These are phyloP conservation scores for Phytopythium montanum DNA, from an alignment of 352 stramenopile genomes.

Conservation along the genomic window DNA sequence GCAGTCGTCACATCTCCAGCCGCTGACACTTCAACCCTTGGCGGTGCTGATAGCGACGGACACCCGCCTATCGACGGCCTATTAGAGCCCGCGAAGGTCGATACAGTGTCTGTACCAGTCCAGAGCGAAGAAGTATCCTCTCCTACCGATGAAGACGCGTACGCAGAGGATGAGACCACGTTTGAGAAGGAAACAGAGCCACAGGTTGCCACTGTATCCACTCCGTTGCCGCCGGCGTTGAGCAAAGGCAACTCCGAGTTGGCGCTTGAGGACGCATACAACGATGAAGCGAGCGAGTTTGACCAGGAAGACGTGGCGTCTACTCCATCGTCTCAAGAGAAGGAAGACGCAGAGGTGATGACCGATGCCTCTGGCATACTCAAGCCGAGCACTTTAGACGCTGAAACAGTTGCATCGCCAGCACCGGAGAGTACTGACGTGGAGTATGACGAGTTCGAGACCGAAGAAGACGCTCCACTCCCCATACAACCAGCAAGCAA, in stretches of 20 bases:
- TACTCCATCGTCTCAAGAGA: neutral
- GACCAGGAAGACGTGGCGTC: conserved; percentile 18
- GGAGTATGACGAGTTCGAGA: conserved; percentile 52
- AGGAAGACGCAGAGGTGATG: conserved; percentile 1
- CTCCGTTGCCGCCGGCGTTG: neutral
- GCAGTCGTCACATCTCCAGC: too few relatives aligned
- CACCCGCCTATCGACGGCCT: too few relatives aligned
- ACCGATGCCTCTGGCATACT: too few relatives aligned
- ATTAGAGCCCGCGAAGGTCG: neutral
- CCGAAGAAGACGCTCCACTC: conserved; percentile 10
- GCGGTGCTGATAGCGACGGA: too few relatives aligned
- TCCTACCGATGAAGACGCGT: neutral
- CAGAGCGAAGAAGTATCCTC: neutral
- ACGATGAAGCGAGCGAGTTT: conserved; percentile 24
- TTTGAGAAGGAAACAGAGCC: neutral
- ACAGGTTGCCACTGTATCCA: neutral
- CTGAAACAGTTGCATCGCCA: neutral
- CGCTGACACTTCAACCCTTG: too few relatives aligned
- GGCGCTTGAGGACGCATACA: conserved; percentile 9
- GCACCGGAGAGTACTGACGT: neutral
- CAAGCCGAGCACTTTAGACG: too few relatives aligned
- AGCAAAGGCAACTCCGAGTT: neutral
- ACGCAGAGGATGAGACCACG: neutral
- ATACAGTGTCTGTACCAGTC: neutral
- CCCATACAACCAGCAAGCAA: neutral